These are phyloP conservation scores for Apiospora saccharicola DNA, from an alignment of 2,329 filamentous ascomycete species.

Conservation along the genomic window DNA sequence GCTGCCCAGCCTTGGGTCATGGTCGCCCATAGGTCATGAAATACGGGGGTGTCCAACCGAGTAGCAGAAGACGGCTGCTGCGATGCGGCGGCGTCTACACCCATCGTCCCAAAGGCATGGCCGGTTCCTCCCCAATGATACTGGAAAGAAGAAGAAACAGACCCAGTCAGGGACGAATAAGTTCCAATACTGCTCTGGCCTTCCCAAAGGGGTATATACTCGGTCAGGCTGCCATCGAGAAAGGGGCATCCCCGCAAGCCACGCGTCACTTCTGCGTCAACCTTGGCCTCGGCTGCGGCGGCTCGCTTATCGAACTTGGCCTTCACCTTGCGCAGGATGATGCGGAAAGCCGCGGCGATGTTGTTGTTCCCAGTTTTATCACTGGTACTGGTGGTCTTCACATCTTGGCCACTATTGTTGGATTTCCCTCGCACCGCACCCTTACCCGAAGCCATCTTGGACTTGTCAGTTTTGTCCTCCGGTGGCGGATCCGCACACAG, in stretches of 20 bases:
- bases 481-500: conserved; percentile 40
- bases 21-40: conserved; percentile 56
- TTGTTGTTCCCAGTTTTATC: conserved; percentile 33
- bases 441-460: not conserved
- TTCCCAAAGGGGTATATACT: conserved; percentile 55
- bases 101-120: not conserved
- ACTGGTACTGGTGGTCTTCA: not conserved
- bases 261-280: conserved; percentile 29
- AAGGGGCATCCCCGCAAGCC: conserved; percentile 52
- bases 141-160: not conserved
- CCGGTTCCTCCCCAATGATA: not conserved
- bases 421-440: not conserved
- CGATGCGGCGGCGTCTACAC: conserved; percentile 19
- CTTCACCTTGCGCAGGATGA: conserved; percentile 55
- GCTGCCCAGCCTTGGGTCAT: conserved; percentile 56
- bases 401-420: not conserved
- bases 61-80: not conserved
- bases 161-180: not conserved
- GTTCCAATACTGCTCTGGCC: conserved; percentile 33
- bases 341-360: conserved; percentile 52
- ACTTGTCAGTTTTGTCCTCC: not conserved
- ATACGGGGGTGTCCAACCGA: conserved; percentile 31
- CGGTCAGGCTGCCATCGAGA: conserved; percentile 58
- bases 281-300: conserved; percentile 41
- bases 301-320: conserved; percentile 54